These are phyloP conservation scores for Parafenestella ontariensis DNA, from an alignment of 2,329 filamentous ascomycete species.

Conservation along the genomic window DNA sequence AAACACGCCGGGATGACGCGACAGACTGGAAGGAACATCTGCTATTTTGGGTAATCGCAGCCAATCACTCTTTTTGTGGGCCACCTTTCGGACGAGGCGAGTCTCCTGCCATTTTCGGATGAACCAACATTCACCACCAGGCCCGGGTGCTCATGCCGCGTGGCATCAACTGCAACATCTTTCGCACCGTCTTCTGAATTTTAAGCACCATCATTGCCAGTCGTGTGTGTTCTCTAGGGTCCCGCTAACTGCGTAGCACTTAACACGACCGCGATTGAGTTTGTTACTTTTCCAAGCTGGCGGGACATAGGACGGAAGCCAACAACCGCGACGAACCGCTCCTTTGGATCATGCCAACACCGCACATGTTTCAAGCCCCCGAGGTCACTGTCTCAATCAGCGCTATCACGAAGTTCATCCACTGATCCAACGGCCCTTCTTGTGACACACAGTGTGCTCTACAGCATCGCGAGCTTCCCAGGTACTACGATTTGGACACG, in stretches of 20 bases:
- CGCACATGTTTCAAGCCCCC: background rate
- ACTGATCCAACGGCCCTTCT: background rate
- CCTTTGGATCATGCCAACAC: conserved; percentile 2
- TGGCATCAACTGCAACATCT: background rate
- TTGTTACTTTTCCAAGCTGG: conserved; percentile 17
- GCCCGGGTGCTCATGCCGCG: background rate
- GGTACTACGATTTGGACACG: background rate
- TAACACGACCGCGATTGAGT: conserved; percentile 13
- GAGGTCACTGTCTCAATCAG: background rate
- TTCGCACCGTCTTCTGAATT: background rate
- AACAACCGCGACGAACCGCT: conserved; percentile 8
- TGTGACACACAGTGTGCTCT: background rate
- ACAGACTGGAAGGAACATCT: conserved; percentile 11
- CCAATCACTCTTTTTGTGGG: conserved; percentile 14
- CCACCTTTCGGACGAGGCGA: conserved; percentile 31
- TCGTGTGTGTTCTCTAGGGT: background rate
- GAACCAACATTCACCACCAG: conserved; percentile 10
- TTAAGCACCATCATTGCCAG: background rate
- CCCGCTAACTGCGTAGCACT: background rate
- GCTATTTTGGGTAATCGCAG: conserved; percentile 27
- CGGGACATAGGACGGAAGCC: conserved; percentile 15
- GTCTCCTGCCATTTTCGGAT: conserved; percentile 23
- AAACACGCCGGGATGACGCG: conserved; percentile 25
- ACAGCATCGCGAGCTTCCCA: background rate
- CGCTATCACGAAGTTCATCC: background rate